Percentiles rank a stretch among this genome's conserved stretches.
phyloP scores from a whole-genome alignment of 352 stramenopile species.

The Pythium rhizo-oryzae region DNA sequence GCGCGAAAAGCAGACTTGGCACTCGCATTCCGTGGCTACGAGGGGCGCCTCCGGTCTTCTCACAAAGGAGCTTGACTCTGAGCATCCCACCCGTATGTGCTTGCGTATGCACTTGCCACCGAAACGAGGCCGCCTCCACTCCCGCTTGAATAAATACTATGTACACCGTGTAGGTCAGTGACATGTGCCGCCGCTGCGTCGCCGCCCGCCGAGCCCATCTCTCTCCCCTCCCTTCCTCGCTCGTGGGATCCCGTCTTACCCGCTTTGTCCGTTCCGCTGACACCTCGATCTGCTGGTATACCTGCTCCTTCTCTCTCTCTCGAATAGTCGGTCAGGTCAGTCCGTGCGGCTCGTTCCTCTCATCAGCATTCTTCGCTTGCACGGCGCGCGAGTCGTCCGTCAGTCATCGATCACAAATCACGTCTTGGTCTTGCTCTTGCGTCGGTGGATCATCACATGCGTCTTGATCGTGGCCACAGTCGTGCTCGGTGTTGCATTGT shows the following conservation, averaged over 20 bases:
- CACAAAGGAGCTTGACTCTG: not conserved
- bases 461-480: conserved; percentile 1
- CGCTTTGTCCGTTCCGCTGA: not conserved
- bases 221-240: conserved; percentile 7
- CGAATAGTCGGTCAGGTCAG: conserved; percentile 6
- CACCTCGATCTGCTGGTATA: conserved; percentile 3
- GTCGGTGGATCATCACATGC: conserved; percentile 5
- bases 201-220: conserved; percentile 6
- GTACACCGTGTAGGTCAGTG: not conserved
- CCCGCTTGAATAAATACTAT: not conserved
- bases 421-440: not conserved
- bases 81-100: not conserved
- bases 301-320: conserved; percentile 4
- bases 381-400: conserved; percentile 3
- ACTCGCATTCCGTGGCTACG: not conserved
- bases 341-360: not conserved
- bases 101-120: too few species aligned
- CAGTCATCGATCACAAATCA: conserved; percentile 1
- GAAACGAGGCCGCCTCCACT: not conserved
- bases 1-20: not conserved
- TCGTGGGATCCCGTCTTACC: not conserved
- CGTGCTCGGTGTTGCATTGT: not conserved
- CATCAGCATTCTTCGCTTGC: too few species aligned
- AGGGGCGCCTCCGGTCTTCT: conserved; percentile 5
- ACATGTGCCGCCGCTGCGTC: not conserved